phyloP scores from a whole-genome alignment of 2,329 filamentous ascomycete species.

The Beauveria caledonica region DNA sequence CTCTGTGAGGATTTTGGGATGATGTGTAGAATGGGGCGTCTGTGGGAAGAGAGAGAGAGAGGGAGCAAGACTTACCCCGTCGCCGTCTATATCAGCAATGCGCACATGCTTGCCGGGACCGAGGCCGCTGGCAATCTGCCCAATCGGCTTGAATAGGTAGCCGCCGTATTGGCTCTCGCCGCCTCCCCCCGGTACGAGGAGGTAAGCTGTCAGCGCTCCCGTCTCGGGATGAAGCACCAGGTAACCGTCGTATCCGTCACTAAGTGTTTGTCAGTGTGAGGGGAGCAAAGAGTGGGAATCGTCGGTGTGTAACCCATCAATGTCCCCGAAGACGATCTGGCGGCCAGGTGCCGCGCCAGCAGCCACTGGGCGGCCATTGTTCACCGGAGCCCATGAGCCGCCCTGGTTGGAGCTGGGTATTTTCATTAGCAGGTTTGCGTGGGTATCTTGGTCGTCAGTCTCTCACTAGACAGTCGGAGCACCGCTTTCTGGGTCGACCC shows the following conservation, averaged over 20 bases:
- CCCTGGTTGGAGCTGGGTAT: background rate
- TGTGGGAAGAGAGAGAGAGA: background rate
- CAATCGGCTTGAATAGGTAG: slow-evolving; percentile 5
- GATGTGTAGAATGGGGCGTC: no score
- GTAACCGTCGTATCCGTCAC: slow-evolving; percentile 14
- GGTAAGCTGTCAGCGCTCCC: slow-evolving; percentile 6
- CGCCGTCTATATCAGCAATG: slow-evolving; percentile 18
- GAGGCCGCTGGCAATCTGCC: slow-evolving; percentile 13
- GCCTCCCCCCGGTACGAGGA: background rate
- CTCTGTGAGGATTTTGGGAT: no score
- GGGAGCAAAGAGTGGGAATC: no score
- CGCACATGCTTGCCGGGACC: slow-evolving; percentile 14
- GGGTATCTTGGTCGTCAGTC: background rate
- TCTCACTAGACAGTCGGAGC: slow-evolving; percentile 10
- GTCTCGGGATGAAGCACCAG: slow-evolving; percentile 12
- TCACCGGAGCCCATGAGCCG: slow-evolving; percentile 2
- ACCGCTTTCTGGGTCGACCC: slow-evolving; percentile 12
- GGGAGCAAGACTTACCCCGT: slow-evolving; percentile 12
- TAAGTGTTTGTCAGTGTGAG: background rate
- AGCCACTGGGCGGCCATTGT: slow-evolving; percentile 11
- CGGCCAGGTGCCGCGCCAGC: slow-evolving; percentile 9
- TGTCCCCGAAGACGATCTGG: slow-evolving; percentile 13
- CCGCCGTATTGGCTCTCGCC: background rate
- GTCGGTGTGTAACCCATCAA: slow-evolving; percentile 8
- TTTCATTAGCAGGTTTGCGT: background rate